phyloP scores from a whole-genome alignment of 2,329 filamentous ascomycete genomes.

The Neonectria coccinea region DNA sequence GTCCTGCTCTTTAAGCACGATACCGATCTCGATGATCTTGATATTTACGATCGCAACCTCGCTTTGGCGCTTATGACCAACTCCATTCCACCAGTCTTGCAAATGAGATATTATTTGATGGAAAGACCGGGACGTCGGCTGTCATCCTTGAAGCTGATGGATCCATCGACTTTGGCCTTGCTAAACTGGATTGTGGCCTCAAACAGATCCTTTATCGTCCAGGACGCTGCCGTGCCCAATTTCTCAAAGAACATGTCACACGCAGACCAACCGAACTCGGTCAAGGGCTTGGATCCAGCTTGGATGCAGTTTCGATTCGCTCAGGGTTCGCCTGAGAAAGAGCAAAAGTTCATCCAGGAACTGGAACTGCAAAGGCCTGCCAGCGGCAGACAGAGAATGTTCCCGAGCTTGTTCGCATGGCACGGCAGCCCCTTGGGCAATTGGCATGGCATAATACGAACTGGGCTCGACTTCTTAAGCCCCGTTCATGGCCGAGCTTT shows the following conservation, averaged over 20 bases:
- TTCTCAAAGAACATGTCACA: slow-evolving; percentile 12
- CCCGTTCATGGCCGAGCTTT: slow-evolving; percentile 73
- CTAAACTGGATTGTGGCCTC: slow-evolving; percentile 91
- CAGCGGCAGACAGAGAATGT: slow-evolving; percentile 48
- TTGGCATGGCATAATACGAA: slow-evolving; percentile 91
- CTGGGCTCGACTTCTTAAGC: slow-evolving; percentile 79
- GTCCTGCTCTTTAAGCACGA: slow-evolving; percentile 42
- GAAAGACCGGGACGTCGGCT: slow-evolving; percentile 55
- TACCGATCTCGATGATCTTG: slow-evolving; percentile 42
- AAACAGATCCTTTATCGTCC: slow-evolving; percentile 86
- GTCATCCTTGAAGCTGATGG: slow-evolving; percentile 64
- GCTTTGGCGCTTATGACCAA: slow-evolving; percentile 62
- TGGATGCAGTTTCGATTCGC: slow-evolving; percentile 89
- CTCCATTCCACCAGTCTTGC: slow-evolving; percentile 69
- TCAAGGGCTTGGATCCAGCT: slow-evolving; percentile 68
- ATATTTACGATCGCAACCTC: slow-evolving; percentile 9
- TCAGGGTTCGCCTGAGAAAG: slow-evolving; percentile 90
- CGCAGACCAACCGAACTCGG: slow-evolving; percentile 57
- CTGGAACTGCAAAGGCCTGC: slow-evolving; percentile 59
- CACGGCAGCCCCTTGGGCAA: slow-evolving; percentile 82
- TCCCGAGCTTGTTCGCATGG: slow-evolving; percentile 86
- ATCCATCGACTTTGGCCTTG: slow-evolving; percentile 73
- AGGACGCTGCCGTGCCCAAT: slow-evolving; percentile 67
- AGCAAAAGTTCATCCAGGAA: slow-evolving; percentile 76
- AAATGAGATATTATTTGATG: slow-evolving; percentile 66